Base-by-base conservation (phyloP, 1,139 yeast genomes). In the Zygotorulaspora mrakii region DNA sequence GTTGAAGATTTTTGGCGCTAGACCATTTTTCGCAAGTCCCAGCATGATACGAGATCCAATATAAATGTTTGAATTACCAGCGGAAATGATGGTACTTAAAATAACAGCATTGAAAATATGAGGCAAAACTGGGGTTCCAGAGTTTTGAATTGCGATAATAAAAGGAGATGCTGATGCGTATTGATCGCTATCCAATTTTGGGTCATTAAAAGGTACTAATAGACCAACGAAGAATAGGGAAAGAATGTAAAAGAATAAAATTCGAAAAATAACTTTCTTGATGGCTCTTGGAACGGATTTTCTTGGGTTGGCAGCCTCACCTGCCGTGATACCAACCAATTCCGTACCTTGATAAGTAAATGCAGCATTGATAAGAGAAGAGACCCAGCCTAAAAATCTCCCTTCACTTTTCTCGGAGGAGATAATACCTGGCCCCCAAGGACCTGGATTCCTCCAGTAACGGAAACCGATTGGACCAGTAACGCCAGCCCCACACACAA, bases 381-480 rank as follows among this genome's bases (percentile, higher is more conserved):
- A 69, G 52, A 82, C 75, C 80, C 84, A 79, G 31, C 83, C 86
- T 42, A 79, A 68, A 55, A 81, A 80, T 52, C 79, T 65, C 21
- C 94, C 95, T n/a, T 84, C 79, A 22, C 72, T 60, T 9, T 84
- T 76, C 14, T 66, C 60, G 7, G 63, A 65, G 35, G 76, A 72
- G 62, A 46, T 78, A 67, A 49, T 61, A 69, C 74, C 83, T 35
- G 67, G 68, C 48, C 86, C 88, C 79, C 75, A 86, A 1, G 96
- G 81, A 39, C 96, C 96, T 3, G 96, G 96, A 57, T 88, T 68
- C 64, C 89, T 78, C 96, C 96, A 89, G 68, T 88, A 87, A 61
- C 88, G 73, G 70, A 82, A 83, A 5, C 91, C 94, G 33, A 84
- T 74, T 10, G 89, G 83, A 14, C 91, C 89, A 5, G 76, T 69